Conservation (phyloP, 306 rosid species). For the Sophora flavescens region DNA sequence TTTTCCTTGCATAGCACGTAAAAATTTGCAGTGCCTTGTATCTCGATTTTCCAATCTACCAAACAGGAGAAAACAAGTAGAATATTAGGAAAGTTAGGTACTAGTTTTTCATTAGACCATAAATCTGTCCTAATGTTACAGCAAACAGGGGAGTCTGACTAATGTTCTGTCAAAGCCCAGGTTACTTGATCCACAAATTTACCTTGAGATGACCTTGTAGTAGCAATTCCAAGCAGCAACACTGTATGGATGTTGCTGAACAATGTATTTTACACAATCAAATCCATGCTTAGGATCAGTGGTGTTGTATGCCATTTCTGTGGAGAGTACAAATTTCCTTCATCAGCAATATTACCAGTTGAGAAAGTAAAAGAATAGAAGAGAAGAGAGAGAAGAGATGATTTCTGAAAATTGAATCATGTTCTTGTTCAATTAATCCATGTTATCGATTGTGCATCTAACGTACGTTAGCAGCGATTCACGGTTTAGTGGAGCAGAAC, state of each 20-base stretch:
- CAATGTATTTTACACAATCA: slow-evolving; percentile 85
- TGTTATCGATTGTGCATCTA: no score
- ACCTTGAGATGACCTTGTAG: slow-evolving; percentile 91
- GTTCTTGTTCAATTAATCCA: no score
- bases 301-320: slow-evolving; percentile 91
- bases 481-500: no score
- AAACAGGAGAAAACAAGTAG: slow-evolving; percentile 36
- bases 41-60: slow-evolving; percentile 81
- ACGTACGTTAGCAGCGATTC: no score
- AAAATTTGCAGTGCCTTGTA: slow-evolving; percentile 75
- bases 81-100: slow-evolving; percentile 14
- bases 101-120: slow-evolving; percentile 7
- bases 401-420: no score
- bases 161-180: slow-evolving; percentile 8
- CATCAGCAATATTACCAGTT: background rate
- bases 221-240: slow-evolving; percentile 95
- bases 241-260: slow-evolving; percentile 81
- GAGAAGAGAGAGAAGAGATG: no score
- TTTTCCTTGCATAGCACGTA: slow-evolving; percentile 69
- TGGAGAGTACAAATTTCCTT: slow-evolving; percentile 33
- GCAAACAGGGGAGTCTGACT: slow-evolving; percentile 33
- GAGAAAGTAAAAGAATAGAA: no score
- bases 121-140: slow-evolving; percentile 33
- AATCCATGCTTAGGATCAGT: slow-evolving; percentile 87
- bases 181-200: slow-evolving; percentile 33